Base-by-base conservation (phyloP, 768 basidiomycete genomes). In the Galerina sulciceps region DNA sequence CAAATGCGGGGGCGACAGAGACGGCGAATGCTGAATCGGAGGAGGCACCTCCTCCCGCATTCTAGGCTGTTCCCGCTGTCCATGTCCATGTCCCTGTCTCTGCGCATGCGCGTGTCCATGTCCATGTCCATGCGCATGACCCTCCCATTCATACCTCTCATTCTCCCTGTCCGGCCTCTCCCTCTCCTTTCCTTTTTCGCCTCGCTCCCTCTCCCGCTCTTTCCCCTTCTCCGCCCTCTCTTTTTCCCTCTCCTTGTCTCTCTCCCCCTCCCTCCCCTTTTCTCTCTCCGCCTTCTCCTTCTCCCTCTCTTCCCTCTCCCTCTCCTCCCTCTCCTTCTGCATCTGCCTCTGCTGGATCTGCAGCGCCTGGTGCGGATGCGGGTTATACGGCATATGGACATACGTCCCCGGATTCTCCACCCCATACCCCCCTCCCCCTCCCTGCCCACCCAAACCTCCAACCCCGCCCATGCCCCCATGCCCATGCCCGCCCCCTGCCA, bases 331-430 rank as follows among this genome's bases (percentile, higher is more conserved):
- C 18, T 55, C 54, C 20, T 45, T 55, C 54, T 47, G 44, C 44
- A 46, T 36, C 45, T 45, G 35, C 20, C 17, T 26, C 53, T 54
- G 43, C 26, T 45, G 53, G 10, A n/a, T 36, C 43, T 26, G 23
- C 53, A 54, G 11, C 23, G 53, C 53, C 53, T 54, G 53, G 43
- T 54, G 53, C 43, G 53, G 53, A 35, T 54, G 53, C 53, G 53
- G 53, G 17, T 54, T 43, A 13, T 54, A 54, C 42, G 53, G 53
- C 22, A 54, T 43, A 35, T 43, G 53, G 43, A 54, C 35, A 34
- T 36, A 45, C 17, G 53, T 45, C 26, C 31, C 10, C 53, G 9
- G 53, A 0, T 18, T 37, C 36, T 38, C 54, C 37, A 46, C 23
- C 22, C 37, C 42, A 5, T 48, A 37, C 13, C 20, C 48, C 13